Percentiles rank a stretch among this genome's conserved stretches.
Conservation (phyloP, 495 filamentous ascomycete genomes). For the Xylaria flabelliformis region DNA sequence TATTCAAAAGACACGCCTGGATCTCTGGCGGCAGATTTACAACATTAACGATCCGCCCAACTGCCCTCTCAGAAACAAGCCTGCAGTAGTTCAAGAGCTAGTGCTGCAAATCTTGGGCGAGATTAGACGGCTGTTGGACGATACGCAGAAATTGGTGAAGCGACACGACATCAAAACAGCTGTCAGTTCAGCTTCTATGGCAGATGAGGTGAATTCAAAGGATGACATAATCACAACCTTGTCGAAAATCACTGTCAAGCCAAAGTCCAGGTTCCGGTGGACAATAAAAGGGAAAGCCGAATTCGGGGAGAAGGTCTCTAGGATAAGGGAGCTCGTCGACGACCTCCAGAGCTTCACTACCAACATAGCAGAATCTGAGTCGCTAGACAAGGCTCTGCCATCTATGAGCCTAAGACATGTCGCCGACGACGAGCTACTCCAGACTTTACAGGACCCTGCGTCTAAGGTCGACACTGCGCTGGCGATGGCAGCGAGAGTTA, state of each 20-base stretch:
- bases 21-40: conserved; percentile 1
- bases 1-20: conserved; percentile 15
- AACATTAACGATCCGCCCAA: neutral
- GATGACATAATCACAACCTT: neutral
- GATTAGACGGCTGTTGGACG: neutral
- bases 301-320: neutral
- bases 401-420: neutral
- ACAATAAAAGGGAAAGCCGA: conserved; percentile 16
- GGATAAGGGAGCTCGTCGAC: neutral
- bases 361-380: neutral
- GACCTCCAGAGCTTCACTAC: conserved; percentile 1
- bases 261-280: neutral
- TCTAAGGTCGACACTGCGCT: neutral
- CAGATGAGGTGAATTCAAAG: neutral
- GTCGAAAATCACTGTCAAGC: neutral
- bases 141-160: neutral
- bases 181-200: neutral
- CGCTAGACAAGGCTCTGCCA: neutral
- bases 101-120: neutral
- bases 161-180: conserved; percentile 1
- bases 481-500: neutral
- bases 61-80: neutral
- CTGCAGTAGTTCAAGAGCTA: neutral
- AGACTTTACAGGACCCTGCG: neutral
- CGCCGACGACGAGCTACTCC: neutral